Evolutionary conservation across 2,329 filamentous ascomycete species (phyloP).

Genomic region (Nemania sp.): DNA sequence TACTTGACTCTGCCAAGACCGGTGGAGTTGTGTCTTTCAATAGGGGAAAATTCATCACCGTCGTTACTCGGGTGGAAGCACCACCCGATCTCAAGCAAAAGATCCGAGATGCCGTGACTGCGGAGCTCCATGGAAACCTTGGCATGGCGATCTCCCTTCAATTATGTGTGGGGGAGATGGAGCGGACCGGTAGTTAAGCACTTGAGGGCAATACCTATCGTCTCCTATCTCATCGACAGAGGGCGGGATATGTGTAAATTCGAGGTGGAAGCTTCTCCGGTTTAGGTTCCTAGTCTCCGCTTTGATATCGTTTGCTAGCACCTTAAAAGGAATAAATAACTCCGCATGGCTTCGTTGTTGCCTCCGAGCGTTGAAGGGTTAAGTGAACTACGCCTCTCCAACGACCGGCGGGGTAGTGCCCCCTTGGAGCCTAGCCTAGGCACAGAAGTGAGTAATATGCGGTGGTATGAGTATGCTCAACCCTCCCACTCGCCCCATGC

Average conservation of each 20-base stretch:
- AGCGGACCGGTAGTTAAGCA: background rate
- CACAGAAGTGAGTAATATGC: background rate
- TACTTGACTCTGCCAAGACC: background rate
- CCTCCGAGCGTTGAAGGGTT: background rate
- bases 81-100: conserved; percentile 10
- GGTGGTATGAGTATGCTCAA: background rate
- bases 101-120: background rate
- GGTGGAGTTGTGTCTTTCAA: conserved; percentile 17
- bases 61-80: conserved; percentile 19
- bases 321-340: background rate
- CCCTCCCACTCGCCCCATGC: background rate
- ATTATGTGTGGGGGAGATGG: conserved; percentile 13
- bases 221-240: background rate
- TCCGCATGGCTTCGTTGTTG: background rate
- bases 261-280: background rate
- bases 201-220: background rate
- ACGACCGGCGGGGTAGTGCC: background rate
- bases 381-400: background rate
- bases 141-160: conserved; percentile 18
- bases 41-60: background rate
- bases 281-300: background rate
- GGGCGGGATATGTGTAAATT: background rate
- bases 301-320: background rate
- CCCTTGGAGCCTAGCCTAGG: conserved; percentile 3
- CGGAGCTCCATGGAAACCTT: background rate